phyloP scores from a whole-genome alignment of 495 filamentous ascomycete genomes.

The Podospora comata region DNA sequence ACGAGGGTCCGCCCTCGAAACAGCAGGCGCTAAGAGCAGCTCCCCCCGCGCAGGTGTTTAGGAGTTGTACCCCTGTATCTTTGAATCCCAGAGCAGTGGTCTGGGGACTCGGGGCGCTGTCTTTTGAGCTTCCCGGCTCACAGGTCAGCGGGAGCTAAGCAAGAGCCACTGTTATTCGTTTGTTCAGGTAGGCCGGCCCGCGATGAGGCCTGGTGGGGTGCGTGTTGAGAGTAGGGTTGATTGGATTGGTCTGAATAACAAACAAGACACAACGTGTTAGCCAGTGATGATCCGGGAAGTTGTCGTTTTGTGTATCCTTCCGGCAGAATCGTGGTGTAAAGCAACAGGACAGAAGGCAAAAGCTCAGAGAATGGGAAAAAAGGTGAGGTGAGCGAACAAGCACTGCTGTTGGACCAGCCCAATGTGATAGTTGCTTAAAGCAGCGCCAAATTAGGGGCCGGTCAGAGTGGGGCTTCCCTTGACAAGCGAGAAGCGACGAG shows the following conservation, averaged over 20 bases:
- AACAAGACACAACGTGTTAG: constrained; percentile 15
- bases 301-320: neutral
- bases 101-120: constrained; percentile 25
- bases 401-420: neutral
- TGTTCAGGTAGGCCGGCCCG: constrained; percentile 21
- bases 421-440: constrained; percentile 22
- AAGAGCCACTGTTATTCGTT: constrained; percentile 24
- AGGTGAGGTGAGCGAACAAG: neutral
- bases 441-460: constrained; percentile 33
- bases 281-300: neutral
- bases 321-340: constrained; percentile 2
- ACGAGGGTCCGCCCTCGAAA: constrained; percentile 22
- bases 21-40: constrained; percentile 24
- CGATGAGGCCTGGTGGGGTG: constrained; percentile 26
- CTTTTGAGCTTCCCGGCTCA: constrained; percentile 13
- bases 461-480: constrained; percentile 18
- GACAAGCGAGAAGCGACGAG: constrained; percentile 36
- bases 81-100: constrained; percentile 30
- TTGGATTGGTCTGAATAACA: constrained; percentile 11
- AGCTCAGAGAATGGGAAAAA: neutral
- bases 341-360: constrained; percentile 8
- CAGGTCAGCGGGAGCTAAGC: constrained; percentile 14
- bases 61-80: constrained; percentile 27
- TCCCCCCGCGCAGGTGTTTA: constrained; percentile 22
- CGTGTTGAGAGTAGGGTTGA: constrained; percentile 8